Base-by-base conservation (phyloP, 2,329 filamentous ascomycete species). In the Colletotrichum orbiculare region DNA sequence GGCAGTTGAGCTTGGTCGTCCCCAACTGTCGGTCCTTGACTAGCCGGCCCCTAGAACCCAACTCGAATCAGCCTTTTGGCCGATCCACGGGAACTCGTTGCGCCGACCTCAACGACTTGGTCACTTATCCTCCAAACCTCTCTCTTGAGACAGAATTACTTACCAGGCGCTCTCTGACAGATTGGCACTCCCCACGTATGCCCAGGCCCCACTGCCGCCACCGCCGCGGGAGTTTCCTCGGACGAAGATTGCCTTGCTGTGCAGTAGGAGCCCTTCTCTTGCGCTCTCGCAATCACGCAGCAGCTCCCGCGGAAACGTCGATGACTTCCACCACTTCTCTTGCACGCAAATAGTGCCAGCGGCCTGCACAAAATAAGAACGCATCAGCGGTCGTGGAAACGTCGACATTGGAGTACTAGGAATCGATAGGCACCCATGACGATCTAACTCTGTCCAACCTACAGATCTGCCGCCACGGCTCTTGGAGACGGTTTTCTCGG, bases 91-190 rank as follows among this genome's bases (percentile, higher is more conserved):
- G 41, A 47, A 53, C 57, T 66, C 46, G 13, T 66, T 17, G 17
- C 47, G 52, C 38, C 35, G 35, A 53, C 37, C 58, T 57, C 17
- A 43, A 47, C 38, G 39, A 15, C 37, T 33, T 39, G 17, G 15
- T 53, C 8, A 13, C 39, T 35, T 46, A 25, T 35, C 25, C 37
- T 38, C 17, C 17, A 25, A 9, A 8, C 50, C 25, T 52, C 45
- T 65, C 41, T 34, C 39, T 55, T 45, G 41, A 35, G 38, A 37
- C 62, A 17, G n/a, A 53, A 49, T 54, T 12, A 81, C 88, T 82
- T 79, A 93, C 91, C 96, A 99, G 37, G 96, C 96, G 74, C 92
- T 94, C 77, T 97, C 94, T 0, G 94, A 97, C 35, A 97, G 79
- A 77, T 99, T 99, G 8, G 93, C 93, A 71, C 93, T 97, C 13